Conservation (phyloP, 1,284 basidiomycete genomes). For the Cutaneotrichosporon sp. region DNA sequence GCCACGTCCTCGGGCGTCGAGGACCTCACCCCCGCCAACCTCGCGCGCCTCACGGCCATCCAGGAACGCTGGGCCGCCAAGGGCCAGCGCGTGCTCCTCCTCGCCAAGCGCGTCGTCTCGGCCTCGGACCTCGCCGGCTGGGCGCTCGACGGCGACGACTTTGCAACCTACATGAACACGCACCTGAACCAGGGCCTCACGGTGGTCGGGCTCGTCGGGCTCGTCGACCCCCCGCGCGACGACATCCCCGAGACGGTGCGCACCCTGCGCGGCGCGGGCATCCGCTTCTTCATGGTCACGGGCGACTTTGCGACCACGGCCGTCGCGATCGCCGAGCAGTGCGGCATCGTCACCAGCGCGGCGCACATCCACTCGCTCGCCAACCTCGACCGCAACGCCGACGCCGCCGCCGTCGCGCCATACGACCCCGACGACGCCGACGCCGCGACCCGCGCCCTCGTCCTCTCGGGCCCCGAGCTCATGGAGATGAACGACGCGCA, state of each 20-base stretch:
- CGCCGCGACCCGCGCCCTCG: slow-evolving; percentile 48
- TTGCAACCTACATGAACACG: slow-evolving; percentile 47
- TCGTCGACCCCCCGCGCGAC: slow-evolving; percentile 65
- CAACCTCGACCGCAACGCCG: slow-evolving; percentile 48
- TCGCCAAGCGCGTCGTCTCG: slow-evolving; percentile 53
- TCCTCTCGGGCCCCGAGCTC: slow-evolving; percentile 61
- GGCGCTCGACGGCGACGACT: slow-evolving; percentile 45
- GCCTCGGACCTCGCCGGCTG: too few species aligned
- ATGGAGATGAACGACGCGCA: slow-evolving; percentile 57
- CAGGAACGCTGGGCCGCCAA: slow-evolving; percentile 62
- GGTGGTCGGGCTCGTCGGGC: slow-evolving; percentile 64
- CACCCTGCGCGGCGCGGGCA: slow-evolving; percentile 62
- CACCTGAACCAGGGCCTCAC: slow-evolving; percentile 56
- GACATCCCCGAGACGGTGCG: slow-evolving; percentile 62
- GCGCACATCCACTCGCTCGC: slow-evolving; percentile 35
- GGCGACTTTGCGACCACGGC: slow-evolving; percentile 60
- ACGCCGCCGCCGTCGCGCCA: slow-evolving; percentile 21
- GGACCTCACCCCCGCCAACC: slow-evolving; percentile 46
- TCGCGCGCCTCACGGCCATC: slow-evolving; percentile 46
- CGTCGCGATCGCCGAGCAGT: slow-evolving; percentile 63
- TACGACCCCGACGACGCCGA: slow-evolving; percentile 34
- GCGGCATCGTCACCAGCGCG: slow-evolving; percentile 62
- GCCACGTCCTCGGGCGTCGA: slow-evolving; percentile 54
- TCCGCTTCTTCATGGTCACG: slow-evolving; percentile 70
- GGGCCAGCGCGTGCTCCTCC: slow-evolving; percentile 64